phyloP scores from a whole-genome alignment of 2,329 filamentous ascomycete species.

The Botrytis hyacinthi region DNA sequence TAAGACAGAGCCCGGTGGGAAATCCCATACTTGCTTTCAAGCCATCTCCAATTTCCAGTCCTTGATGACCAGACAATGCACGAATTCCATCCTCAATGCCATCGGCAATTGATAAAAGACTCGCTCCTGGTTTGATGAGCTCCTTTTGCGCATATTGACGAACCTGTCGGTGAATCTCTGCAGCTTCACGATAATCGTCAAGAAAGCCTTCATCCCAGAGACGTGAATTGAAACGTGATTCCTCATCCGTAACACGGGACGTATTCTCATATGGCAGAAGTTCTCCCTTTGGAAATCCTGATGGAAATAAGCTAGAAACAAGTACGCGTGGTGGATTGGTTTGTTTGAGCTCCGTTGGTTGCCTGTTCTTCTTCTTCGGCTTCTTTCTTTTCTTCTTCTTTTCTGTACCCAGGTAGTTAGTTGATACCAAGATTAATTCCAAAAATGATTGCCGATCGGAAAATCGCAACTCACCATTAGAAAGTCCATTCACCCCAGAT shows the following conservation, averaged over 20 bases:
- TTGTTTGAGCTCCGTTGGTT: conserved; percentile 55
- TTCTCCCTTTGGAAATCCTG: conserved; percentile 71
- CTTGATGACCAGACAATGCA: conserved; percentile 49
- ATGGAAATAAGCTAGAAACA: conserved; percentile 69
- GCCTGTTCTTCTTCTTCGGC: conserved; percentile 71
- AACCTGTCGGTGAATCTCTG: conserved; percentile 55
- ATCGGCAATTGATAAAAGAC: conserved; percentile 49
- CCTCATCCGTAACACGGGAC: conserved; percentile 74
- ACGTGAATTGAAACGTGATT: conserved; percentile 76
- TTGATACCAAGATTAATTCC: background rate
- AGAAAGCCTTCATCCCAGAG: conserved; percentile 61
- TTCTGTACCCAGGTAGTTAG: conserved; percentile 21
- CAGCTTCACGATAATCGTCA: conserved; percentile 54
- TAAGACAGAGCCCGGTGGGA: conserved; percentile 53
- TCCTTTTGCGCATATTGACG: conserved; percentile 48
- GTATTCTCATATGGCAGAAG: conserved; percentile 77
- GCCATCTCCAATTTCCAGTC: conserved; percentile 51
- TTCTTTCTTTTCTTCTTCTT: conserved; percentile 75
- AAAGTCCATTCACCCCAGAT: conserved; percentile 23
- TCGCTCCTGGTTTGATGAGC: conserved; percentile 50
- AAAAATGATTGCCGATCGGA: background rate
- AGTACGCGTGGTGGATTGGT: conserved; percentile 72
- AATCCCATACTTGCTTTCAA: conserved; percentile 54
- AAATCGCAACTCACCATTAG: conserved; percentile 23
- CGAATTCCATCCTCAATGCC: conserved; percentile 55